A percentile compares a stretch with the other conserved stretches of the same genome.
These are phyloP conservation scores for Barnettozyma salicaria DNA, from an alignment of 805 yeast genomes.

Conservation along the genomic window DNA sequence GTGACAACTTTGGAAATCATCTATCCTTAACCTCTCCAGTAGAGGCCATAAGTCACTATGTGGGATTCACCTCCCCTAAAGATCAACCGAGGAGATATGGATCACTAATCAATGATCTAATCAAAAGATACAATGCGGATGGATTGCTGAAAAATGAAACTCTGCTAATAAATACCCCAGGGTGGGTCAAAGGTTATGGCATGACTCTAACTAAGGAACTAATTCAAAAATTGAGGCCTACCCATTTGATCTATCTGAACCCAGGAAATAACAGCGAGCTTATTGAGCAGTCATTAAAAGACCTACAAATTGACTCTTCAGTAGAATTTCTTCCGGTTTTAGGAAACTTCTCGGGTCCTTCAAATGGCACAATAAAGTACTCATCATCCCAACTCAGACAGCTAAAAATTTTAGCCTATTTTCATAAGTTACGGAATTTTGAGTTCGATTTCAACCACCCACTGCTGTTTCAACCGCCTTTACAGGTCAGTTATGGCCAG, in stretches of 20 bases:
- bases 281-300: conserved; percentile 19
- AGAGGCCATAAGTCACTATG: conserved; percentile 7
- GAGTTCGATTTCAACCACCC: conserved; percentile 38
- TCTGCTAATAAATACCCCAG: conserved; percentile 73
- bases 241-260: conserved; percentile 51
- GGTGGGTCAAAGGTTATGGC: conserved; percentile 90
- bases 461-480: conserved; percentile 34
- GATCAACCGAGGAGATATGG: conserved; percentile 56
- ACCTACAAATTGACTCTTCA: conserved; percentile 23
- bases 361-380: conserved; percentile 25
- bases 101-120: conserved; percentile 35
- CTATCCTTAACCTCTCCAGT: conserved; percentile 18
- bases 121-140: conserved; percentile 29
- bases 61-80: conserved; percentile 42
- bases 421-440: conserved; percentile 36
- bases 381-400: conserved; percentile 48
- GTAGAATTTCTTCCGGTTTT: conserved; percentile 30
- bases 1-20: conserved; percentile 34
- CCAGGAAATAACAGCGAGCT: conserved; percentile 24
- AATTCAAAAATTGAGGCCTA: conserved; percentile 42
- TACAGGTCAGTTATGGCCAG: conserved; percentile 34
- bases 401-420: conserved; percentile 45
- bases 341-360: conserved; percentile 27
- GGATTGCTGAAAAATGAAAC: conserved; percentile 23
- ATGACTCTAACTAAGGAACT: conserved; percentile 48